Evolutionary conservation across 179 eudicot species (phyloP).

Genomic region (Heliamphora pulchella): DNA sequence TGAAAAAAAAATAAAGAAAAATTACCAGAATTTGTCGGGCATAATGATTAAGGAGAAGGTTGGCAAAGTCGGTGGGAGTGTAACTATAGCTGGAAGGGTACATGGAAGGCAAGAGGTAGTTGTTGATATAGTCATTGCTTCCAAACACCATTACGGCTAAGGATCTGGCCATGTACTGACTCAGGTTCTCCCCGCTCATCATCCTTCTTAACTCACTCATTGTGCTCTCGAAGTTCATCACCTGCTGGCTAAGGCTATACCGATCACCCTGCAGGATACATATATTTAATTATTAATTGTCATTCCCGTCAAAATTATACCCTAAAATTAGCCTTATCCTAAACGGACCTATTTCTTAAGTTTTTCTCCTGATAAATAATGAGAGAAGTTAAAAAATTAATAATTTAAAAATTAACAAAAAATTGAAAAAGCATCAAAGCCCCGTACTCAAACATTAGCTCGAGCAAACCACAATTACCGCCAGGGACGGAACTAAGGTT

Average conservation of each 20-base stretch:
- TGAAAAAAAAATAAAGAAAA: no score
- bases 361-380: no score
- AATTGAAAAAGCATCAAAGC: no score
- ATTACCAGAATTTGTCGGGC: conserved; percentile 55
- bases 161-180: conserved; percentile 40
- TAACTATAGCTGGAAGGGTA: conserved; percentile 44
- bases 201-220: conserved; percentile 36
- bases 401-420: no score
- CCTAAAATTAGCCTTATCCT: no score
- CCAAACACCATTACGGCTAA: conserved; percentile 68
- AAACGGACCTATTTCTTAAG: no score
- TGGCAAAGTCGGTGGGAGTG: conserved; percentile 61
- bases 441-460: no score
- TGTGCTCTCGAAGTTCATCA: conserved; percentile 56
- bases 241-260: conserved; percentile 59
- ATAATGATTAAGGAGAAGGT: conserved; percentile 57
- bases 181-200: conserved; percentile 37
- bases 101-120: conserved; percentile 65
- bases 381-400: no score
- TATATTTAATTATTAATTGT: no score
- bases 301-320: background rate
- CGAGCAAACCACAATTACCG: no score
- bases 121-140: conserved; percentile 93
- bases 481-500: no score
- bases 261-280: conserved; percentile 48